These are phyloP conservation scores for Talaromyces marneffei DNA, from an alignment of 2,329 filamentous ascomycete genomes.

Conservation along the genomic window DNA sequence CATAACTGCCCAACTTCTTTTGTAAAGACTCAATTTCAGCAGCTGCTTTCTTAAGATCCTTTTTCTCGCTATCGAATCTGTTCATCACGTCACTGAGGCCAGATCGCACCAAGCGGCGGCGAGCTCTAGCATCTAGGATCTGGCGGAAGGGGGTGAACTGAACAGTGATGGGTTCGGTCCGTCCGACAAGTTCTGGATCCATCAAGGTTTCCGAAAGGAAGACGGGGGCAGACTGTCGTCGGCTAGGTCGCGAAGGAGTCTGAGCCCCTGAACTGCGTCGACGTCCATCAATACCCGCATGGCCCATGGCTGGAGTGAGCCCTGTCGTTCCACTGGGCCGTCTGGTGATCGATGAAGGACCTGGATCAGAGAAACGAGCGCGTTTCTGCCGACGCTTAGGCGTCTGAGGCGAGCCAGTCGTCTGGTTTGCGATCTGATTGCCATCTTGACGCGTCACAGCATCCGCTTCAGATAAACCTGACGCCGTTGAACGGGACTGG, in stretches of 20 bases:
- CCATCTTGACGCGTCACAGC: background rate
- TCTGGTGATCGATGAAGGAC: constrained; percentile 21
- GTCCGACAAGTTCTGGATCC: constrained; percentile 19
- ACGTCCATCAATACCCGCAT: constrained; percentile 24
- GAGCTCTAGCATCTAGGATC: constrained; percentile 38
- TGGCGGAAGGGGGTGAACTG: constrained; percentile 44
- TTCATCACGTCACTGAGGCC: constrained; percentile 46
- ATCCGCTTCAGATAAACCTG: background rate
- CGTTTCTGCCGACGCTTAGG: constrained; percentile 35
- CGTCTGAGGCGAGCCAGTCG: constrained; percentile 15
- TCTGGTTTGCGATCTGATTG: background rate
- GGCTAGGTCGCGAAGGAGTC: constrained; percentile 24
- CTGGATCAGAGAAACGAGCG: constrained; percentile 44
- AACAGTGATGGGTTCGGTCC: constrained; percentile 24
- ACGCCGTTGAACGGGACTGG: background rate
- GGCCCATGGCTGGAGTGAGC: constrained; percentile 40
- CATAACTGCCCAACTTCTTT: constrained; percentile 21
- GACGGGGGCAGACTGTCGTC: constrained; percentile 33
- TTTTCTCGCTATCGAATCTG: constrained; percentile 28
- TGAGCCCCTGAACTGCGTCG: constrained; percentile 6
- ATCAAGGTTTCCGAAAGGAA: constrained; percentile 19
- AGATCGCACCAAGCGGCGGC: constrained; percentile 40
- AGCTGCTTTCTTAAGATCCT: constrained; percentile 22
- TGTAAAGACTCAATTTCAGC: constrained; percentile 24
- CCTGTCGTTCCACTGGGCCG: constrained; percentile 30